A percentile compares a stretch with the other conserved stretches of the same genome.
phyloP scores from a whole-genome alignment of 768 basidiomycete genomes.

The Suillus plorans region DNA sequence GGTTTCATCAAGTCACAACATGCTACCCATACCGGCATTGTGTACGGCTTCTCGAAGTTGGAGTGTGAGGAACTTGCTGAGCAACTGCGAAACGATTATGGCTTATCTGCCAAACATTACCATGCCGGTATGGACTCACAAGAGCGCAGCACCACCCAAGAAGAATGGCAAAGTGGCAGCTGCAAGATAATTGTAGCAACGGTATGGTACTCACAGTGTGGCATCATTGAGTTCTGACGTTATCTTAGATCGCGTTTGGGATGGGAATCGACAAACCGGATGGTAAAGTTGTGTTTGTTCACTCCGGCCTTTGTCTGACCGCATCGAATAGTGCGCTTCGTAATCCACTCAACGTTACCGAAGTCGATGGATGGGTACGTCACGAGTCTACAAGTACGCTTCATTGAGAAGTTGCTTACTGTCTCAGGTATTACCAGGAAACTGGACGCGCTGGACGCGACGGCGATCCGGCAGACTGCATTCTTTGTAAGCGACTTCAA shows the following conservation, averaged over 20 bases:
- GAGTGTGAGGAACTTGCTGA: slow-evolving; percentile 82
- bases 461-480: slow-evolving; percentile 77
- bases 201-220: slow-evolving; percentile 41
- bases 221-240: slow-evolving; percentile 5
- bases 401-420: slow-evolving; percentile 10
- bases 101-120: slow-evolving; percentile 72
- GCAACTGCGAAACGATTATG: slow-evolving; percentile 55
- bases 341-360: slow-evolving; percentile 85
- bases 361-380: slow-evolving; percentile 80
- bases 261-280: slow-evolving; percentile 94
- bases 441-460: slow-evolving; percentile 97
- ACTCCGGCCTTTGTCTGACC: not conserved
- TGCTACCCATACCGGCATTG: slow-evolving; percentile 67
- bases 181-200: slow-evolving; percentile 91
- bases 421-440: slow-evolving; percentile 83
- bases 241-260: slow-evolving; percentile 83
- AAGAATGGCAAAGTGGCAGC: slow-evolving; percentile 70
- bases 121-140: slow-evolving; percentile 74
- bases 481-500: slow-evolving; percentile 64
- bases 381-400: slow-evolving; percentile 3
- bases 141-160: slow-evolving; percentile 63
- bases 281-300: slow-evolving; percentile 40
- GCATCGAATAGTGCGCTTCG: slow-evolving; percentile 72
- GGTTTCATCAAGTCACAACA: slow-evolving; percentile 64
- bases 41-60: slow-evolving; percentile 74